Conservation (phyloP, 257 asterid species). For the Scutellaria minor region DNA sequence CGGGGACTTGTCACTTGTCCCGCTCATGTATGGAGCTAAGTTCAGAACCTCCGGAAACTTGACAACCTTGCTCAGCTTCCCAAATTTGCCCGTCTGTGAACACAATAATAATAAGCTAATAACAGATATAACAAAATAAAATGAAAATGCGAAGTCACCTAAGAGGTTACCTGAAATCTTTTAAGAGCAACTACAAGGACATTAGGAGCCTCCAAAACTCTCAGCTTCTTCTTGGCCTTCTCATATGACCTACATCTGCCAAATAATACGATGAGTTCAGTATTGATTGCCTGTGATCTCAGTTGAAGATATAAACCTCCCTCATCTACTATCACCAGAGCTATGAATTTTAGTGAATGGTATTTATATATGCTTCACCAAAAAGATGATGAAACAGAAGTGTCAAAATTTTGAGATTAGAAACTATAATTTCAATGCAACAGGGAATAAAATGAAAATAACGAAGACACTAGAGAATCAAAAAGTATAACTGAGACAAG, state of each 20-base stretch:
- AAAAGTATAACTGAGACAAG: background rate
- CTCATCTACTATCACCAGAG: constrained; percentile 12
- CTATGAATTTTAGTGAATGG: background rate
- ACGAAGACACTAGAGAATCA: background rate
- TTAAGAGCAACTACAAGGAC: constrained; percentile 81
- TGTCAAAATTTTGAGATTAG: background rate
- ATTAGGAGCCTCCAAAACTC: constrained; percentile 83
- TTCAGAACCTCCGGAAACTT: constrained; percentile 74
- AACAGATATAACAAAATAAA: constrained; percentile 1
- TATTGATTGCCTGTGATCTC: background rate
- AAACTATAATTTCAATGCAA: background rate
- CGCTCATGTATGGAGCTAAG: constrained; percentile 79
- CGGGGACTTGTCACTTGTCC: constrained; percentile 84
- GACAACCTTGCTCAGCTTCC: constrained; percentile 75
- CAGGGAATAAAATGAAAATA: background rate
- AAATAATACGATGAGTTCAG: constrained; percentile 14
- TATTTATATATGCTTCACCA: background rate
- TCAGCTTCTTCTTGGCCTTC: constrained; percentile 84
- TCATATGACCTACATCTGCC: constrained; percentile 77
- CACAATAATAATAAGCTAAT: constrained; percentile 1
- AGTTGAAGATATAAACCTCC: constrained; percentile 19
- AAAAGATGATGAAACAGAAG: background rate
- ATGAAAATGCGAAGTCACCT: background rate
- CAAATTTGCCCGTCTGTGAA: constrained; percentile 71
- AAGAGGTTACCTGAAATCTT: constrained; percentile 72